Conservation (phyloP, 2,329 filamentous ascomycete genomes). For the Botrytis sinoallii region DNA sequence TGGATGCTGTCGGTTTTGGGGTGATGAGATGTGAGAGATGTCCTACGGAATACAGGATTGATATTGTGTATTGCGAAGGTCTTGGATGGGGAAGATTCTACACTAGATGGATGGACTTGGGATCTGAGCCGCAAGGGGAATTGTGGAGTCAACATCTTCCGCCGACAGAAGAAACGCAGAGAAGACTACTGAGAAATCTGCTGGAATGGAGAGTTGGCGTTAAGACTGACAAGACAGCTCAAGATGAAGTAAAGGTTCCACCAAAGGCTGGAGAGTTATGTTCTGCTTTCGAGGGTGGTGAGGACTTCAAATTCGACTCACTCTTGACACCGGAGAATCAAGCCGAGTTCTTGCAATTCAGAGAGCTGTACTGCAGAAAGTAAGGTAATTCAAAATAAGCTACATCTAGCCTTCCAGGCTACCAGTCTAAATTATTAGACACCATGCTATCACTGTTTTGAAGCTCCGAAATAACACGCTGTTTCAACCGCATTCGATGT, state of each 20-base stretch:
- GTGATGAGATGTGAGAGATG: neutral
- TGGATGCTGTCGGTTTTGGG: neutral
- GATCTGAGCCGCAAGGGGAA: neutral
- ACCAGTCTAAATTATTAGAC: too few relatives aligned
- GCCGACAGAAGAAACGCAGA: neutral
- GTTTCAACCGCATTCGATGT: too few relatives aligned
- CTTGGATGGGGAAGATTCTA: neutral
- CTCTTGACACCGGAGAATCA: neutral
- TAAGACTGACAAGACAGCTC: neutral
- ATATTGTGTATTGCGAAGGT: neutral
- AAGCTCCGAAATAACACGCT: too few relatives aligned
- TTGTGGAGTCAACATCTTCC: neutral
- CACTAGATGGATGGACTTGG: neutral
- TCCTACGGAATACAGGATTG: neutral
- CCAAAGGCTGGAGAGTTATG: neutral
- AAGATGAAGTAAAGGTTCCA: neutral
- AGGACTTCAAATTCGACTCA: neutral
- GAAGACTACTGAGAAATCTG: neutral
- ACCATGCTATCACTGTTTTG: too few relatives aligned
- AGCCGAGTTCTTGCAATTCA: neutral
- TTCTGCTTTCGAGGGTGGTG: neutral
- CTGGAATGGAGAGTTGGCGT: neutral
- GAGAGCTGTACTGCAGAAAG: neutral
- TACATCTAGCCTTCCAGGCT: too few relatives aligned
- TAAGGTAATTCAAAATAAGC: neutral